These are phyloP conservation scores for Thymus mandschuricus DNA, from an alignment of 257 asterid species.

Conservation along the genomic window DNA sequence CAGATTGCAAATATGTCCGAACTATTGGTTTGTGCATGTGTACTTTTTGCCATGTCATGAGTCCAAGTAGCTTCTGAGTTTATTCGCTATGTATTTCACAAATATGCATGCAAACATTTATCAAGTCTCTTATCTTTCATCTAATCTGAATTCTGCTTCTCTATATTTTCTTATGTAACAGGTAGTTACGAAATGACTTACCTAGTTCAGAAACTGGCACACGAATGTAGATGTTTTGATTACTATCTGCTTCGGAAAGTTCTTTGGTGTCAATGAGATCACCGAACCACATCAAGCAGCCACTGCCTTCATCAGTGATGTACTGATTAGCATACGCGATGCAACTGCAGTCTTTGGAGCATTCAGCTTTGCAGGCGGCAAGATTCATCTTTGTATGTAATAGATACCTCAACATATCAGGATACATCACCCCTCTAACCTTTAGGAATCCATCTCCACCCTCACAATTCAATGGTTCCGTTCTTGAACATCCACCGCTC, in stretches of 20 bases:
- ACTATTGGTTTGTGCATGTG: neutral
- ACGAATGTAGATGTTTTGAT: constrained; percentile 26
- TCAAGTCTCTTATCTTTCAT: no score
- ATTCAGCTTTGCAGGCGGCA: no score
- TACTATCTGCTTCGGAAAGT: neutral
- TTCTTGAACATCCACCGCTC: no score
- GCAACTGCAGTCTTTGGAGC: no score
- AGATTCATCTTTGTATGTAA: no score
- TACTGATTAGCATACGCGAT: neutral
- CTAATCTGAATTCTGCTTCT: no score
- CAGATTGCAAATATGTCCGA: no score
- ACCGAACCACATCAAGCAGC: constrained; percentile 36
- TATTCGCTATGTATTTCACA: neutral
- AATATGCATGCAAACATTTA: neutral
- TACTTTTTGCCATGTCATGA: neutral
- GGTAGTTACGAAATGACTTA: neutral
- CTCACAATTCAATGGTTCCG: no score
- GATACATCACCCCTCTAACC: no score
- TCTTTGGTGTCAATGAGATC: constrained; percentile 31
- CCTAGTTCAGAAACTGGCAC: constrained; percentile 23
- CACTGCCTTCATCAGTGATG: constrained; percentile 27
- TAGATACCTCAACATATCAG: no score
- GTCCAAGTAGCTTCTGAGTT: neutral
- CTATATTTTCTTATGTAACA: no score
- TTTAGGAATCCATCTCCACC: no score